These are phyloP conservation scores for Fusarium solani-melongenae DNA, from an alignment of 2,329 filamentous ascomycete genomes.

Conservation along the genomic window DNA sequence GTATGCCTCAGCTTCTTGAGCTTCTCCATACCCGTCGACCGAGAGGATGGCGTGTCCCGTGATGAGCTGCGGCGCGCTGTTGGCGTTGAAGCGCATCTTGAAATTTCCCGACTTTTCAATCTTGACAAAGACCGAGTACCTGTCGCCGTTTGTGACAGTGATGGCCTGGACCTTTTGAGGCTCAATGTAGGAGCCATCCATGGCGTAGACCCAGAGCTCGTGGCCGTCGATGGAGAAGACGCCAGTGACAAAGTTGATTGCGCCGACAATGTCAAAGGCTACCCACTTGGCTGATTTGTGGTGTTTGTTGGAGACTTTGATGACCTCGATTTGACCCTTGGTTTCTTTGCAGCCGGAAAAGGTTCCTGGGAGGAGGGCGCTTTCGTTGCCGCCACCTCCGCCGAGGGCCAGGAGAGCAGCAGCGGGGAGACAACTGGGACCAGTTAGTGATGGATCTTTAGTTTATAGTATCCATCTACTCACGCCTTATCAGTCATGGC, in stretches of 20 bases:
- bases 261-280: constrained; percentile 66
- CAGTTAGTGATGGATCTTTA: neutral
- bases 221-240: constrained; percentile 63
- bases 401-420: constrained; percentile 53
- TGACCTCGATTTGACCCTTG: constrained; percentile 55
- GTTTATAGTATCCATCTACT: neutral
- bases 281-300: constrained; percentile 53
- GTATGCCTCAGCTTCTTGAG: constrained; percentile 51
- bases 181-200: constrained; percentile 65
- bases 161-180: constrained; percentile 62
- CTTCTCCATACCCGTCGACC: constrained; percentile 40
- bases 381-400: constrained; percentile 45
- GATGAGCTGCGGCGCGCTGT: constrained; percentile 64
- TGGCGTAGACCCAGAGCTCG: constrained; percentile 64
- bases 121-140: constrained; percentile 63
- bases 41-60: constrained; percentile 62
- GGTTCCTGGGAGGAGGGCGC: constrained; percentile 54
- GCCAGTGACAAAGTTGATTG: constrained; percentile 58
- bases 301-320: constrained; percentile 53
- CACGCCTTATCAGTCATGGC: constrained; percentile 56
- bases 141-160: constrained; percentile 60
- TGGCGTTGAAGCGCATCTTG: constrained; percentile 64
- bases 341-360: constrained; percentile 61
- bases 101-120: constrained; percentile 61
- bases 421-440: constrained; percentile 41